Base-by-base conservation (phyloP, 139 green algal genomes). In the Axilococcus clingmanii region DNA sequence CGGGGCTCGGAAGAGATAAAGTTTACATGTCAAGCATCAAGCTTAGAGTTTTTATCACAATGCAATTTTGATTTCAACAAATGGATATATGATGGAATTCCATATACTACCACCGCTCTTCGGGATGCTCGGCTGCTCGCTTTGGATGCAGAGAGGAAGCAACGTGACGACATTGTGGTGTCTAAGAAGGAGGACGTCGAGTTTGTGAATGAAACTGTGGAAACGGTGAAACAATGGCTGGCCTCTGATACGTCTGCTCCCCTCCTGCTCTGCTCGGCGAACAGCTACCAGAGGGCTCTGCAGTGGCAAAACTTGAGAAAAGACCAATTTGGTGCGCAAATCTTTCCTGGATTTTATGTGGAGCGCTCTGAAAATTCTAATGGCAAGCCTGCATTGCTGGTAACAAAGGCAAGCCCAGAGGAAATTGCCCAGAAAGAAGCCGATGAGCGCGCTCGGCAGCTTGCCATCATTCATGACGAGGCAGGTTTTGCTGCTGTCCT, bases 41-140 rank as follows among this genome's bases (percentile, higher is more conserved):
- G 70, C 4, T 49, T 91, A 14, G 62, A 71, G 7, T 91, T 88
- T 50, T 69, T 91, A 30, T 54, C 72, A 7, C 12, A 55, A 19
- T 70, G 80, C 45, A 60, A 69, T 25, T 91, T 91, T 68, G 78
- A 91, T 56, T 91, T 91, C 67, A 91, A 91, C 69, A 87, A 79
- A 40, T 84, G 65, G 47, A 72, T 91, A 40, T 63, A 75, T 33
- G 49, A 87, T 24, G 82, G 82, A 5, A 48, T 91, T 7, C 38
- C 64, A 0, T 91, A 74, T 71, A 56, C 85, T 49, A 66, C 75
- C 63, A 61, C 66, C 1, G 33, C 34, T 2, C 4, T 54, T 12
- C 35, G 70, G 1, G 52, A 79, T 29, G 41, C 17, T 17, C 37
- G 17, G 22, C 51, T 72, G 22, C 36, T 57, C 16, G 16, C 20